These are phyloP conservation scores for Debaryomyces subglobosus DNA, from an alignment of 1,139 yeast genomes.

Conservation along the genomic window DNA sequence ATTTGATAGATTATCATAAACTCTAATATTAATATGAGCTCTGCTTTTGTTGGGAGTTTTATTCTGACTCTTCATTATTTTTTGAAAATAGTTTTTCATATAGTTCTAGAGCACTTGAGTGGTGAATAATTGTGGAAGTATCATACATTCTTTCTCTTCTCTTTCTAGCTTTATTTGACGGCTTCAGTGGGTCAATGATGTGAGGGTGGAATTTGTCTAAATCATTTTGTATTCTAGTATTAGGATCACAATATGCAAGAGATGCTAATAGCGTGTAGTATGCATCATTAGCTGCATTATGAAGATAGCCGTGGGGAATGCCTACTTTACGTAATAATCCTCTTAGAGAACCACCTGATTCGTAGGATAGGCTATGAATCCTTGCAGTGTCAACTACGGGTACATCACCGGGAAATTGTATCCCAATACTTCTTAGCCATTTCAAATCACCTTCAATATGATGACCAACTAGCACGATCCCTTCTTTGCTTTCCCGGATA, in stretches of 20 bases:
- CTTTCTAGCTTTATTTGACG: constrained; percentile 5
- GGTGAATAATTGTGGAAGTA: constrained; percentile 5
- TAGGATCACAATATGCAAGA: constrained; percentile 59
- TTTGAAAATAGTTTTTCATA: constrained; percentile 7
- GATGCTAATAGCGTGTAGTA: constrained; percentile 66
- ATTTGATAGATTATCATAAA: no score
- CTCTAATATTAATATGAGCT: background rate
- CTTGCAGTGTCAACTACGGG: constrained; percentile 55
- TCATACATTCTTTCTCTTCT: constrained; percentile 10
- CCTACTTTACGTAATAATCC: constrained; percentile 53
- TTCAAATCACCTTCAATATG: constrained; percentile 60
- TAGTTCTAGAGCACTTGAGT: constrained; percentile 4
- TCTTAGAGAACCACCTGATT: constrained; percentile 52
- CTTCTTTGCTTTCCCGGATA: constrained; percentile 20
- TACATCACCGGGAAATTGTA: constrained; percentile 41
- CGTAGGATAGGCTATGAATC: constrained; percentile 47
- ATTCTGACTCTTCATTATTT: background rate
- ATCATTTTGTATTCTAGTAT: constrained; percentile 17
- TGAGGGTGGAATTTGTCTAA: constrained; percentile 21
- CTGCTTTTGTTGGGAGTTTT: background rate
- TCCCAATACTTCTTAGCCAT: constrained; percentile 53
- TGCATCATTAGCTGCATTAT: constrained; percentile 86
- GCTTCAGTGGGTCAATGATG: background rate
- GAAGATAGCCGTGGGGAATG: constrained; percentile 69
- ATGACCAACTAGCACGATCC: constrained; percentile 67